Conservation (phyloP, 139 green algal genomes). For the Pleodorina starrii region DNA sequence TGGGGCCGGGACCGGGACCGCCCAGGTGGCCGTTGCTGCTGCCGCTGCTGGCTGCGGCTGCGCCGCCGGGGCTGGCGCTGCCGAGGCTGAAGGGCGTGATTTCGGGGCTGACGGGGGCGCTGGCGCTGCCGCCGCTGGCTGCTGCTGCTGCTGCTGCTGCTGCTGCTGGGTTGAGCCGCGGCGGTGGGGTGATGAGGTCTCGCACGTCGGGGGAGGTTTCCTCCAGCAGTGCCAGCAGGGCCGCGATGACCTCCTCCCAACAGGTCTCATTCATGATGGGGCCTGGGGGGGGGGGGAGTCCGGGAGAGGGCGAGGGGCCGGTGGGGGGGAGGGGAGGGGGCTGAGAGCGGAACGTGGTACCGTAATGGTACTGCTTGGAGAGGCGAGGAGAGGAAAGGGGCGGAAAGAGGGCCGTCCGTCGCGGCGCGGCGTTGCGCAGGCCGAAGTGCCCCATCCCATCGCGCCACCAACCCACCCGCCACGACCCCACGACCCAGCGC, state of each 20-base stretch:
- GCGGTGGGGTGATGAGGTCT: slow-evolving; percentile 45
- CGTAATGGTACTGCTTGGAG: too few relatives aligned
- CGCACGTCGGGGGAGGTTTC: slow-evolving; percentile 73
- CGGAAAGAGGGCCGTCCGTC: too few relatives aligned
- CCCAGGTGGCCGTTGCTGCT: neutral
- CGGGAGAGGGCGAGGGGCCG: too few relatives aligned
- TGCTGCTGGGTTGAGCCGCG: neutral
- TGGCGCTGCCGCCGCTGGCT: neutral
- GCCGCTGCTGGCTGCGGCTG: neutral
- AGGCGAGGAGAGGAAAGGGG: too few relatives aligned
- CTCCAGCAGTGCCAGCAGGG: slow-evolving; percentile 62
- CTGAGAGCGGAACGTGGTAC: too few relatives aligned
- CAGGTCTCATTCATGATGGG: slow-evolving; percentile 55
- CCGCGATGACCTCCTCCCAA: slow-evolving; percentile 70
- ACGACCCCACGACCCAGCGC: too few relatives aligned
- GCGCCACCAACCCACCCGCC: too few relatives aligned
- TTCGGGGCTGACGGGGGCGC: neutral
- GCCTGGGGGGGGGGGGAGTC: slow-evolving; percentile 21
- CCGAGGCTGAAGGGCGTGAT: neutral
- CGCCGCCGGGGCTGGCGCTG: neutral
- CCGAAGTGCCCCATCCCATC: too few relatives aligned
- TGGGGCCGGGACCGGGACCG: neutral
- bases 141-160: neutral
- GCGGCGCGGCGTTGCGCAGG: too few relatives aligned
- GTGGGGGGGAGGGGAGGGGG: too few relatives aligned